Evolutionary conservation across 2,329 filamentous ascomycete species (phyloP), one percentile per base, ranked within the genome.

Genomic region (Chrysoporthe cubensis): DNA sequence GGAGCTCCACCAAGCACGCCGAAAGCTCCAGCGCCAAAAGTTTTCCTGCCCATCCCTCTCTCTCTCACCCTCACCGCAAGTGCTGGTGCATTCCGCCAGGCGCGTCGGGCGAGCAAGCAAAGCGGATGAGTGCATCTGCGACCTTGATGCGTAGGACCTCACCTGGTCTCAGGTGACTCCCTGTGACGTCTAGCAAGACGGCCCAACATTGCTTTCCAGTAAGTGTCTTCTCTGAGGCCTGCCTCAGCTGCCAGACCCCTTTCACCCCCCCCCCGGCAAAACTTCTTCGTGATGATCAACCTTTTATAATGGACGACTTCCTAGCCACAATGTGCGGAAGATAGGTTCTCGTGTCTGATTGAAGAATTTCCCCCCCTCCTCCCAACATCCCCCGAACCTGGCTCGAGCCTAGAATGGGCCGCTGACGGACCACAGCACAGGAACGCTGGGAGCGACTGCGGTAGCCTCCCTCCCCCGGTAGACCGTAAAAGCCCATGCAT

Each of bases 271-370:
- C 37, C 37, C 9, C 37, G 9, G 4, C 46, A 7, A n/a, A 48
- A 40, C 57, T 60, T 43, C n/a, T 43, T 26, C 57, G 42, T 60
- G 57, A 60, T 60, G 57, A 60, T 60, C 37, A 43, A 48, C 57
- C 57, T 60, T 58, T 60, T 4, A 60, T 60, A 60, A 60, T 60
- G 57, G 57, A 60, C 57, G 57, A 60, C 57, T 60, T 60, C 57
- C 57, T 60, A 60, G 57, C 57, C 57, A 60, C 57, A 60, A 60
- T 60, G 57, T 60, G 57, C 57, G 57, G 57, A 60, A 60, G 26
- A 43, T 16, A 42, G 37, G 37, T 60, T 60, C 44, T n/a, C 34
- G 7, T 43, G 18, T 60, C 57, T 60, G 57, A 60, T 54, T 7
- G 40, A 43, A 60, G 57, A 40, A 2, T 43, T n/a, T n/a, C n/a